These are phyloP conservation scores for Kuraishia cidri DNA, from an alignment of 805 yeast species.

Conservation along the genomic window DNA sequence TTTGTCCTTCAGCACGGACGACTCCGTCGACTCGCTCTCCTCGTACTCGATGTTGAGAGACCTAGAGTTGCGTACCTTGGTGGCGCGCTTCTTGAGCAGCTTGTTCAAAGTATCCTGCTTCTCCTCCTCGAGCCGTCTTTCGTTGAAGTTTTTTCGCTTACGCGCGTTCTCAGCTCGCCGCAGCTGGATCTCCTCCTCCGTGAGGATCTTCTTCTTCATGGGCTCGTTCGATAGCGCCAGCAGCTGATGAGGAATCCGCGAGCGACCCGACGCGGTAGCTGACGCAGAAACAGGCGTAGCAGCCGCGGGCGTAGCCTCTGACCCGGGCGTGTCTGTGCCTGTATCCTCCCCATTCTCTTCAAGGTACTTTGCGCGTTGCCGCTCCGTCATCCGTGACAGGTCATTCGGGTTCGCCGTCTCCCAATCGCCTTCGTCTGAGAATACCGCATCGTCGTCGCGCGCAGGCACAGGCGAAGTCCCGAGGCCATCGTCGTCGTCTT, in stretches of 20 bases:
- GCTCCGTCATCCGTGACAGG: slow-evolving; percentile 40
- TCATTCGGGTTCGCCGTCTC: slow-evolving; percentile 32
- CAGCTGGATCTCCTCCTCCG: slow-evolving; percentile 78
- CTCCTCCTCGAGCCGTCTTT: slow-evolving; percentile 81
- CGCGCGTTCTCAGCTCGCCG: slow-evolving; percentile 84
- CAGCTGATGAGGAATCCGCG: slow-evolving; percentile 13
- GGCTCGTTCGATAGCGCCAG: slow-evolving; percentile 28
- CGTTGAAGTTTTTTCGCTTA: slow-evolving; percentile 76
- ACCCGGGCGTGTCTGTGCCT: slow-evolving; percentile 3
- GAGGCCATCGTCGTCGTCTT: slow-evolving; percentile 11
- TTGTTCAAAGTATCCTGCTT: slow-evolving; percentile 87
- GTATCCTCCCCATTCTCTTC: slow-evolving; percentile 19
- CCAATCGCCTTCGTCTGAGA: slow-evolving; percentile 27
- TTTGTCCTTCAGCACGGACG: background rate
- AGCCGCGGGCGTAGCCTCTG: slow-evolving; percentile 4
- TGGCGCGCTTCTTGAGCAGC: slow-evolving; percentile 76
- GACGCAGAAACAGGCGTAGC: background rate
- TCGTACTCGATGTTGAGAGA: slow-evolving; percentile 8
- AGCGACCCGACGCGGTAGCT: background rate
- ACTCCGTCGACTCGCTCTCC: background rate
- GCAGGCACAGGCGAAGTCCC: slow-evolving; percentile 7
- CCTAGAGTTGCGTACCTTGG: slow-evolving; percentile 42
- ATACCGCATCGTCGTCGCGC: slow-evolving; percentile 14
- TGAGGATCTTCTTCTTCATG: slow-evolving; percentile 44
- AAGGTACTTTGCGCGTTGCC: slow-evolving; percentile 39